Conservation (phyloP, 805 yeast genomes). For the Zygosaccharomyces bisporus region DNA sequence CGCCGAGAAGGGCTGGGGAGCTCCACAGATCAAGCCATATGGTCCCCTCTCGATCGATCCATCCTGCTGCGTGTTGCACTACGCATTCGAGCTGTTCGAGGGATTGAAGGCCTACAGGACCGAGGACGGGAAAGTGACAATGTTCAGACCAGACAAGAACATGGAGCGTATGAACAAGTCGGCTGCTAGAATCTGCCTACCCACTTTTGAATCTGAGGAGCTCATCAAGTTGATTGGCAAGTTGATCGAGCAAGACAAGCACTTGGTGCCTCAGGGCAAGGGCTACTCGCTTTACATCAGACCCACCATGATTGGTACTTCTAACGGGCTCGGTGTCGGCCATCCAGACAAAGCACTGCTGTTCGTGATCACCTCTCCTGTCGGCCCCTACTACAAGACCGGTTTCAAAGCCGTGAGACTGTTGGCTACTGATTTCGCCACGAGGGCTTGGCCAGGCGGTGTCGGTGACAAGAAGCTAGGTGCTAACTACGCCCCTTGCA, state of each 20-base stretch:
- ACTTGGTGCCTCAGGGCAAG: slow-evolving; percentile 75
- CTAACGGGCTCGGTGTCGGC: slow-evolving; percentile 82
- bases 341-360: slow-evolving; percentile 77
- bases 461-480: slow-evolving; percentile 95
- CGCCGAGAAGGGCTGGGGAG: slow-evolving; percentile 71
- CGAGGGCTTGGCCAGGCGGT: slow-evolving; percentile 99
- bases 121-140: slow-evolving; percentile 59
- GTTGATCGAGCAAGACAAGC: slow-evolving; percentile 67
- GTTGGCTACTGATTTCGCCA: slow-evolving; percentile 94
- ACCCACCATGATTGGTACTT: slow-evolving; percentile 94
- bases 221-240: slow-evolving; percentile 71
- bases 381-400: slow-evolving; percentile 92
- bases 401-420: slow-evolving; percentile 94
- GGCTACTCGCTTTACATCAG: slow-evolving; percentile 92
- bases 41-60: slow-evolving; percentile 78
- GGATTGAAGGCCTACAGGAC: slow-evolving; percentile 90
- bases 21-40: slow-evolving; percentile 86
- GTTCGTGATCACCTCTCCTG: slow-evolving; percentile 89
- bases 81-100: slow-evolving; percentile 91
- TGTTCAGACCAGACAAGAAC: slow-evolving; percentile 90
- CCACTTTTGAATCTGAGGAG: slow-evolving; percentile 77
- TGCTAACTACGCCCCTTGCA: slow-evolving; percentile 96
- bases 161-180: slow-evolving; percentile 88
- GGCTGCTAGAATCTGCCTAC: slow-evolving; percentile 84
- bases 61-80: slow-evolving; percentile 86